Base-by-base conservation (phyloP, 2,329 filamentous ascomycete genomes). In the Verticillium longisporum region DNA sequence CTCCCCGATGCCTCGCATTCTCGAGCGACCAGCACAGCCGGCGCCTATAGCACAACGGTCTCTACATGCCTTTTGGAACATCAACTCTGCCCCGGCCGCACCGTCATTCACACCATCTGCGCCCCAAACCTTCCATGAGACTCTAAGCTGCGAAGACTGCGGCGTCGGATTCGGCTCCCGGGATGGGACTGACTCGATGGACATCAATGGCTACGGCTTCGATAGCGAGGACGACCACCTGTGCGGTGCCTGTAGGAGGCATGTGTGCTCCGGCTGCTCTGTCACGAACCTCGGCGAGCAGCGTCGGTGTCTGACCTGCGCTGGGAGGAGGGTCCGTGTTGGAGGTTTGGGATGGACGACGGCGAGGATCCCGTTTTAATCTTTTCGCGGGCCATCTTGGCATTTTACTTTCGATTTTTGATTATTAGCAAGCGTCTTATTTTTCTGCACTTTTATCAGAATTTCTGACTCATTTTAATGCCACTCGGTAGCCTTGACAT, bases 111-210 rank as follows among this genome's bases (percentile, higher is more conserved):
- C 68, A 1, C 65, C 71, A 66, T 80, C 66, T 67, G 81, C 72
- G 66, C 92, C 97, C 69, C 89, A 96, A 76, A 89, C 85, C 68
- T 98, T 97, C 70, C 77, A 97, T 55, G 84, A 88, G 13, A 26
- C 54, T 13, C n/a, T 14, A 0, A 76, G 71, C 61, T 87, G 84
- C 67, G 82, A 86, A 55, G 83, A 86, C 67, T 87, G 84, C 62
- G 79, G 80, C 55, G 66, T 67, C 0, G 61, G 66, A 1, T 62
- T 80, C 0, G 64, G 61, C 41, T 61, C 4, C 13, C 56, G 41
- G 38, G 61, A 55, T 4, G 62, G 62, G 0, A 66, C 65, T 7
- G 73, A 74, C 13, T 69, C 65, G 18, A 77, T 80, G 72, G 75
- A 79, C 2, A 60, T 79, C 3, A 78, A 81, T 53, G 68, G 61